Percentiles rank a stretch among this genome's conserved stretches.
Evolutionary conservation across 164 flowering plant species (phyloP).

Genomic region (Protea cynaroides): DNA sequence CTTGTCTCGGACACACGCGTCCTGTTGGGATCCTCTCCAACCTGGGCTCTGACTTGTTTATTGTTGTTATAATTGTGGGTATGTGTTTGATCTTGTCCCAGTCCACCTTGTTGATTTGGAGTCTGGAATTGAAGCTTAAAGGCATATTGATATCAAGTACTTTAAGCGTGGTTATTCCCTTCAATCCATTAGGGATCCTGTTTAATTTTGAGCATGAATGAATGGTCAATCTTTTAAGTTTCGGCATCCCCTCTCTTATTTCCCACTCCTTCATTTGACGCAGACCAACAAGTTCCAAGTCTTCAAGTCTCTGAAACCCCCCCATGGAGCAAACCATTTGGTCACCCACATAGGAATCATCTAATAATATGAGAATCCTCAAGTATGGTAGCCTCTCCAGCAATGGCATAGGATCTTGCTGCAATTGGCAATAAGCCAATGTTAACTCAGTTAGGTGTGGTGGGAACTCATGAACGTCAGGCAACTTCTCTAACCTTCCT

Average conservation of each 20-base stretch:
- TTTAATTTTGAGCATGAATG: neutral
- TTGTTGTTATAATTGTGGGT: neutral
- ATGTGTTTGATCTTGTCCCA: slow-evolving; percentile 8
- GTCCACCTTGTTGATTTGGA: slow-evolving; percentile 8
- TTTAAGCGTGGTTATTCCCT: slow-evolving; percentile 7
- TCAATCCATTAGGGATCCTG: slow-evolving; percentile 25
- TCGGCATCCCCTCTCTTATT: slow-evolving; percentile 23
- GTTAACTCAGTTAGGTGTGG: slow-evolving; percentile 11
- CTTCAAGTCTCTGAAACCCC: slow-evolving; percentile 25
- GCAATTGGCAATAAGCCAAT: neutral
- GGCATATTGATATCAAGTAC: slow-evolving; percentile 19
- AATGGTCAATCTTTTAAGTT: slow-evolving; percentile 8
- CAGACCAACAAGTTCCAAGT: neutral
- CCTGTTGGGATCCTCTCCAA: too few relatives aligned
- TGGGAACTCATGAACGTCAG: slow-evolving; percentile 11
- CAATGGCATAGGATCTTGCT: slow-evolving; percentile 15
- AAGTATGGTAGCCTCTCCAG: slow-evolving; percentile 20
- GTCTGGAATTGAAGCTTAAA: neutral
- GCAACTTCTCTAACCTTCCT: slow-evolving; percentile 12
- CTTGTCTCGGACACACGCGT: too few relatives aligned
- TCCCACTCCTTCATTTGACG: slow-evolving; percentile 15
- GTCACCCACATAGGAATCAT: slow-evolving; percentile 4
- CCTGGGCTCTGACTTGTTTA: too few relatives aligned
- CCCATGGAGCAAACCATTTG: slow-evolving; percentile 15
- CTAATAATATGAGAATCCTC: neutral